phyloP scores from a whole-genome alignment of 805 yeast species.

The Yarrowia sp. region DNA sequence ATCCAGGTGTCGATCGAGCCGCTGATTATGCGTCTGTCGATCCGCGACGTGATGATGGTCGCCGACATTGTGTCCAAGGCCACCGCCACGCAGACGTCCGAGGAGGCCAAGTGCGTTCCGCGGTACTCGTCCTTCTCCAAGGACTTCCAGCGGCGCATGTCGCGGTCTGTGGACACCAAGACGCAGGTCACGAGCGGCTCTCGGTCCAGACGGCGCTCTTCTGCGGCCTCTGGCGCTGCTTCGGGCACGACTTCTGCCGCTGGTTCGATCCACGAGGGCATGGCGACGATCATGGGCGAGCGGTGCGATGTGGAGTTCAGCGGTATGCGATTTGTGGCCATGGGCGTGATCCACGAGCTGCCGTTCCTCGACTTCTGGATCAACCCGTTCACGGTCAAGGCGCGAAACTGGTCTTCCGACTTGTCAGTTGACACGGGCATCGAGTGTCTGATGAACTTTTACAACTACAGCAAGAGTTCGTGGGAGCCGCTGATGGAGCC shows the following conservation, averaged over 20 bases:
- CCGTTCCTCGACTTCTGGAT: conserved; percentile 80
- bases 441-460: conserved; percentile 69
- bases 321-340: conserved; percentile 76
- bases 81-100: conserved; percentile 35
- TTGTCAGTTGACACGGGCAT: conserved; percentile 66
- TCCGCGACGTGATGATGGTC: conserved; percentile 84
- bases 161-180: conserved; percentile 11
- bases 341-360: conserved; percentile 88
- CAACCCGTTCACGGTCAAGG: conserved; percentile 63
- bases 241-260: conserved; percentile 8
- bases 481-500: conserved; percentile 92
- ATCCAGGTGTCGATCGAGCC: conserved; percentile 77
- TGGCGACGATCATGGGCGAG: conserved; percentile 62
- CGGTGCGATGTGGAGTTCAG: conserved; percentile 63
- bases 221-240: neutral
- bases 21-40: conserved; percentile 71
- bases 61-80: conserved; percentile 71
- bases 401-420: conserved; percentile 85
- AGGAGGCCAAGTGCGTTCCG: conserved; percentile 18
- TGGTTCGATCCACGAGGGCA: neutral
- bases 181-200: conserved; percentile 1
- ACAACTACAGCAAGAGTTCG: conserved; percentile 80
- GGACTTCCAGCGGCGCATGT: conserved; percentile 14
- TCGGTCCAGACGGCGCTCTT: conserved; percentile 21
- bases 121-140: conserved; percentile 30